phyloP scores from a whole-genome alignment of 2,329 filamentous ascomycete genomes.

The Phyllosticta citribraziliensis region DNA sequence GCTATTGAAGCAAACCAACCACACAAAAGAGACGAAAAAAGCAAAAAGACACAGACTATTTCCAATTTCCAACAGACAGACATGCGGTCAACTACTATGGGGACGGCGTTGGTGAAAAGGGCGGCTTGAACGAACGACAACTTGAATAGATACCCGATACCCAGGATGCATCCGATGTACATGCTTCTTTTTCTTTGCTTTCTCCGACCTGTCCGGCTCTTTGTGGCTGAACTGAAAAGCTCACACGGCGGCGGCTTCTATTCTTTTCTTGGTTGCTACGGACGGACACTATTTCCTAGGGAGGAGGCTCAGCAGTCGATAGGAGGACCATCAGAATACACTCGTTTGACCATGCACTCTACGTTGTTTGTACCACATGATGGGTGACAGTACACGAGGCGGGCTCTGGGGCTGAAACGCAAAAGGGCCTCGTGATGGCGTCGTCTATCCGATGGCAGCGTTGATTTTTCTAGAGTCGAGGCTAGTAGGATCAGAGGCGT shows the following conservation, averaged over 20 bases:
- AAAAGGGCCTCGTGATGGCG: neutral
- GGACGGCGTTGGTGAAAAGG: constrained; percentile 1
- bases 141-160: constrained; percentile 10
- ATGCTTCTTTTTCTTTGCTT: neutral
- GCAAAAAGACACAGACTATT: neutral
- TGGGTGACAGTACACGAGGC: neutral
- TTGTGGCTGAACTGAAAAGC: neutral
- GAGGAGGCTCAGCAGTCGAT: neutral
- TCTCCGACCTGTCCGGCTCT: neutral
- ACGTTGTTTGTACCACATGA: neutral
- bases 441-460: neutral
- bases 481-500: neutral
- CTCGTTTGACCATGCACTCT: neutral
- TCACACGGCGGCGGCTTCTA: neutral
- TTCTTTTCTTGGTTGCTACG: neutral
- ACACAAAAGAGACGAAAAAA: neutral
- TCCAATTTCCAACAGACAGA: neutral
- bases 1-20: neutral
- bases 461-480: neutral
- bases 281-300: neutral
- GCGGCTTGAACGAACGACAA: neutral
- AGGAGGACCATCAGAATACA: neutral
- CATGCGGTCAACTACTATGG: neutral
- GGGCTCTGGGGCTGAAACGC: neutral
- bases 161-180: constrained; percentile 1